A percentile compares a stretch with the other conserved stretches of the same genome.
Evolutionary conservation across 768 basidiomycete genomes (phyloP).

Genomic region (Scleroderma citrinum): DNA sequence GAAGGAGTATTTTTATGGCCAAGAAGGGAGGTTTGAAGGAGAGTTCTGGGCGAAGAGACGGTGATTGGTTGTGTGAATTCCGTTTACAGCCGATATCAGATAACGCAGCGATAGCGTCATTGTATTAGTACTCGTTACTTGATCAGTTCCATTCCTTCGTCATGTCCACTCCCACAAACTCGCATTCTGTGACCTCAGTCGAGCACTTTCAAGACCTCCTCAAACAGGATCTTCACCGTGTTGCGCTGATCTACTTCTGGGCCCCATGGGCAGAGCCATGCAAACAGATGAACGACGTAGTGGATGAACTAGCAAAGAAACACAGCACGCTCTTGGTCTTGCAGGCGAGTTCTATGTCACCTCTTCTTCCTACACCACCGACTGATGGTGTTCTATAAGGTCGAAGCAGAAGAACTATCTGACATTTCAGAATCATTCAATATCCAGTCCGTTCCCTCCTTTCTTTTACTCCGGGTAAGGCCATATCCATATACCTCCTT

Average conservation of each 20-base stretch:
- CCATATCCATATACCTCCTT: background rate
- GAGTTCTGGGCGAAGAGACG: constrained; percentile 1
- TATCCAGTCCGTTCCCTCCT: constrained; percentile 82
- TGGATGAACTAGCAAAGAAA: constrained; percentile 66
- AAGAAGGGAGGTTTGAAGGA: constrained; percentile 1
- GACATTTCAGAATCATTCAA: constrained; percentile 93
- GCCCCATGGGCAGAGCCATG: constrained; percentile 92
- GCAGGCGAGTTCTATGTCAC: constrained; percentile 41
- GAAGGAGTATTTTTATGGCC: constrained; percentile 1
- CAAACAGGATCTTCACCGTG: constrained; percentile 65
- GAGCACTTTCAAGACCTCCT: constrained; percentile 71
- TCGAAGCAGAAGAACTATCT: constrained; percentile 73
- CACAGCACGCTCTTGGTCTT: constrained; percentile 66
- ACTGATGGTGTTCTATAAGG: constrained; percentile 33
- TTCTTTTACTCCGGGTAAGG: constrained; percentile 74
- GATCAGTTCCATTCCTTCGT: too few relatives aligned
- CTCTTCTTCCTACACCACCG: background rate
- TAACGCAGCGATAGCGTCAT: background rate
- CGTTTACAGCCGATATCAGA: background rate
- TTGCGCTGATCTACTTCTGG: constrained; percentile 93
- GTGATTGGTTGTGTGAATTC: background rate
- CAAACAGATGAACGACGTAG: constrained; percentile 79
- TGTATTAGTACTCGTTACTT: too few relatives aligned
- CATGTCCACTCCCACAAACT: constrained; percentile 22
- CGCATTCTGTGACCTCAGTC: constrained; percentile 57